A percentile compares a stretch with the other conserved stretches of the same genome.
These are phyloP conservation scores for Leishmania gerbilli DNA, from an alignment of 208 protist species.

Conservation along the genomic window DNA sequence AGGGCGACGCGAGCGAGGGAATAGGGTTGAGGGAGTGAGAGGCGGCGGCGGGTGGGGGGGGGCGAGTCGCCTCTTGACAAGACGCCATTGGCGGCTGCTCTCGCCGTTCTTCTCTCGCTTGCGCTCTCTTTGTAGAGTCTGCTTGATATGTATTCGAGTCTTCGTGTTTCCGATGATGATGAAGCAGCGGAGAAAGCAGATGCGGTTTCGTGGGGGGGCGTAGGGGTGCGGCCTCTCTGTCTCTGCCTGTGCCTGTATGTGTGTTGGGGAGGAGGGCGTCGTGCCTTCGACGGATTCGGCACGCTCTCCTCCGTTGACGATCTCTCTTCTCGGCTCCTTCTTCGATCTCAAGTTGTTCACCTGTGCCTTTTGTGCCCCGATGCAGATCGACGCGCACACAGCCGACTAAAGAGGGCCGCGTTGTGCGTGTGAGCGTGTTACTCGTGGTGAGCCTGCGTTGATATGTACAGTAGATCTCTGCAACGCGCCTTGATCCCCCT, in stretches of 20 bases:
- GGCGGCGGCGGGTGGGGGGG: background rate
- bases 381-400: background rate
- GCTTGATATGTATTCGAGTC: background rate
- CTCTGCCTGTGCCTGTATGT: background rate
- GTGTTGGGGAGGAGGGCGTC: background rate
- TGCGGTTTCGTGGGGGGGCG: background rate
- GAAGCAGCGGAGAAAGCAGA: background rate
- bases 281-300: background rate
- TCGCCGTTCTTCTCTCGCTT: background rate
- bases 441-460: background rate
- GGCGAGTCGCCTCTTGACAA: background rate
- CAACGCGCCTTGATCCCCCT: constrained; percentile 6
- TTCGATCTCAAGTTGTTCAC: constrained; percentile 3
- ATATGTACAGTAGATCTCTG: constrained; percentile 2
- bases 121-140: background rate
- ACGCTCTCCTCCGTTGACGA: background rate
- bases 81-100: background rate
- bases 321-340: background rate
- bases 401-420: background rate
- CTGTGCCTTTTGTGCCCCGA: background rate
- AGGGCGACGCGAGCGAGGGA: background rate
- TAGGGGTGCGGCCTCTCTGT: background rate
- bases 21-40: too few species aligned
- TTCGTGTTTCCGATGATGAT: background rate
- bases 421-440: background rate